phyloP scores from a whole-genome alignment of 192 early-diverging fungal species.

The Dimargaris xerosporica region DNA sequence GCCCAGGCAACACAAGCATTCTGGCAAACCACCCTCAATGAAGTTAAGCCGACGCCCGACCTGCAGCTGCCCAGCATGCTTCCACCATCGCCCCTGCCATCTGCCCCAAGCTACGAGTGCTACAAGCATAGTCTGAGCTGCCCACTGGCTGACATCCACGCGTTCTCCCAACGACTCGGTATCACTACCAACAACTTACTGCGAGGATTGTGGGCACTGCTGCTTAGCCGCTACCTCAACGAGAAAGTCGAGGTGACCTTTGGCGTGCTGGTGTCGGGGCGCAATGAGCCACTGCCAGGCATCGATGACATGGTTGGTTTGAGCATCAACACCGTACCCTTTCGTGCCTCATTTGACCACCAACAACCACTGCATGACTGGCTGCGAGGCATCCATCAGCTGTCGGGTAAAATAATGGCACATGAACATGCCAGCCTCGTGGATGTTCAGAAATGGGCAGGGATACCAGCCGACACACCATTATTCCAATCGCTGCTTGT shows the following conservation, averaged over 20 bases:
- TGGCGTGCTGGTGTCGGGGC: conserved; percentile 3
- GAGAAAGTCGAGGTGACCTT: neutral
- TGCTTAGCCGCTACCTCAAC: neutral
- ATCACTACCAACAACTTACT: neutral
- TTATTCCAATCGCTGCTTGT: neutral
- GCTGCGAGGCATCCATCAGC: neutral
- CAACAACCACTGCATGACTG: neutral
- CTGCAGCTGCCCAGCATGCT: neutral
- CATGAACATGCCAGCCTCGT: neutral
- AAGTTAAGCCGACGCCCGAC: neutral
- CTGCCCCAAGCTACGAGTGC: neutral
- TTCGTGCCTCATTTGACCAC: neutral
- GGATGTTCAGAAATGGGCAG: neutral
- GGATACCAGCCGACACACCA: neutral
- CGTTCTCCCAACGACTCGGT: neutral
- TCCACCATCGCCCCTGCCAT: too few species aligned
- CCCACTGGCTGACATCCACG: neutral
- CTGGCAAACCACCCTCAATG: neutral
- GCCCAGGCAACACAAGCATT: neutral
- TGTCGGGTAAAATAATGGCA: neutral
- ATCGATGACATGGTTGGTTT: conserved; percentile 1
- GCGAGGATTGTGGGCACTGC: neutral
- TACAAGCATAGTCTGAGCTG: neutral
- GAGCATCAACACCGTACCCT: conserved; percentile 8
- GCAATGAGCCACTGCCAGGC: neutral